Base-by-base conservation (phyloP, 352 stramenopile genomes). In the Globisporangium emineosum region DNA sequence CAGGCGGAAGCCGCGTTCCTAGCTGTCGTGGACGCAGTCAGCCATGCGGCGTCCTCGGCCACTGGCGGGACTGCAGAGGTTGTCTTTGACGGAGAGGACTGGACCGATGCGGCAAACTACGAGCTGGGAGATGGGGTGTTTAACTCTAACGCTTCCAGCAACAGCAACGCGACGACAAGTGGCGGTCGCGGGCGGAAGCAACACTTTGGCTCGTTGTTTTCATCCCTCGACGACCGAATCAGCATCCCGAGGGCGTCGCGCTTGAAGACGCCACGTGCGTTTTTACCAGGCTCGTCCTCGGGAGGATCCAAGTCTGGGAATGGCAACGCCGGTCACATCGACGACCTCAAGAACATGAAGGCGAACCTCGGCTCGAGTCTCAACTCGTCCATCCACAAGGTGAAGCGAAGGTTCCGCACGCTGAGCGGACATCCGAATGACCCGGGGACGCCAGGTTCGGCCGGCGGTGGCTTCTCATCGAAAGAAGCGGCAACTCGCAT, bases 341-440 rank as follows among this genome's bases (percentile, higher is more conserved):
- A 91, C 57, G 82, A 91, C 45, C 58, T 93, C 29, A 89, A 90
- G 62, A 86, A 77, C 53, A 88, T 88, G 53, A 90, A 88, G 62
- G 73, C 75, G 3, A 90, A 93, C 45, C 71, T 93, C 32, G 79
- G 81, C 12, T 90, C 82, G 19, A 90, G 80, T 49, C 73, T 93
- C 21, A 91, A 87, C 54, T 81, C 71, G 8, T 91, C 82, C 5
- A 65, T 91, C 17, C 76, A 79, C 49, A 91, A 91, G 64, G 81
- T 93, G 37, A 90, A 90, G 57, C 84, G 76, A 35, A 78, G 77
- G 13, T 90, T 93, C 27, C 75, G 76, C 0, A 88, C 80, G n/a
- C 64, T 90, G 47, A 76, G 77, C 15, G 77, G 69, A 19, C 75
- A 89, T 52, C 72, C 81, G 40, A 80, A 84, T 54, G 76, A 86